Conservation (phyloP, 495 filamentous ascomycete species). For the Talaromyces thailandensis region DNA sequence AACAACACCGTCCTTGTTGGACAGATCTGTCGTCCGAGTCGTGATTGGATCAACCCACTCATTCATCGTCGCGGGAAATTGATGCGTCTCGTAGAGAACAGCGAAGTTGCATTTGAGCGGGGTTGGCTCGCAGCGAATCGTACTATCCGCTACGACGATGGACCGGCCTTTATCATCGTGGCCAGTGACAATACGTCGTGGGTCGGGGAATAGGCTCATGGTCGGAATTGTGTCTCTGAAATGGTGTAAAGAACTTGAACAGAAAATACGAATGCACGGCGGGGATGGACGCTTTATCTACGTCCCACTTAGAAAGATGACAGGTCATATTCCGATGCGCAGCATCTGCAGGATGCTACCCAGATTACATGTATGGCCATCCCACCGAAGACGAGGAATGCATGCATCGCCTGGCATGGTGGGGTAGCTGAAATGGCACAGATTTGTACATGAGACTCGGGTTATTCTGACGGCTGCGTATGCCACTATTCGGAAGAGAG, state of each 20-base stretch:
- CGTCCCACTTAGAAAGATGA: not conserved
- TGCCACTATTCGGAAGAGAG: too few relatives aligned
- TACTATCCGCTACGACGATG: constrained; percentile 6
- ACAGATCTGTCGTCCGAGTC: constrained; percentile 1
- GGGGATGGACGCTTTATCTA: not conserved
- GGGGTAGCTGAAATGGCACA: too few relatives aligned
- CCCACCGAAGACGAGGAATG: too few relatives aligned
- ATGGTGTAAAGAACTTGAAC: not conserved
- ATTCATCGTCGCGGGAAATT: constrained; percentile 8
- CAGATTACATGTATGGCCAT: too few relatives aligned
- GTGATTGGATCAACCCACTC: constrained; percentile 6
- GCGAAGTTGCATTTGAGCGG: constrained; percentile 9
- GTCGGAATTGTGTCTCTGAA: not conserved
- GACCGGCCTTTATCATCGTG: constrained; percentile 7
- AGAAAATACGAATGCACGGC: not conserved
- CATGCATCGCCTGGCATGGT: too few relatives aligned
- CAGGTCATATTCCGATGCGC: not conserved
- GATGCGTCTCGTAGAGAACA: constrained; percentile 9
- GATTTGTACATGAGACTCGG: too few relatives aligned
- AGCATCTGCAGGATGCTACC: too few relatives aligned
- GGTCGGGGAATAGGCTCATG: constrained; percentile 6
- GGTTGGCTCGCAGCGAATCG: constrained; percentile 4
- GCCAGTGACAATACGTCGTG: constrained; percentile 10
- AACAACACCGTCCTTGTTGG: constrained; percentile 7
- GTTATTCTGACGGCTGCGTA: too few relatives aligned